Conservation (phyloP, 2,329 filamentous ascomycete species). For the Fusarium sp. region DNA sequence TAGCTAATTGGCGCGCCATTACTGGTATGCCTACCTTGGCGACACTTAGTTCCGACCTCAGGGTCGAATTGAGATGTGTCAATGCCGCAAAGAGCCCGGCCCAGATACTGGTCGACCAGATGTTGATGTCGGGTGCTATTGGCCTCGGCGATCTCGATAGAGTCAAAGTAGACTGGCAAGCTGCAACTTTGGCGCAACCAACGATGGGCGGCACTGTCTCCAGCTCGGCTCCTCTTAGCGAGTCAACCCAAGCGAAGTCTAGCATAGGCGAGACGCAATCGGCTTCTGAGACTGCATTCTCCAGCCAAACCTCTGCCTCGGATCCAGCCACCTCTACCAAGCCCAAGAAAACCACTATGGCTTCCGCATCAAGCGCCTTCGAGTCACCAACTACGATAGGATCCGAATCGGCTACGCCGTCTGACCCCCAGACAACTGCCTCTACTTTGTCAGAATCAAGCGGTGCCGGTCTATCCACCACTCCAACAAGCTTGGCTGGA, state of each 20-base stretch:
- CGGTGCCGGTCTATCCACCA: no score
- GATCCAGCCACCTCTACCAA: not conserved
- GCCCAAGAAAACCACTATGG: not conserved
- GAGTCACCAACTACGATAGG: not conserved
- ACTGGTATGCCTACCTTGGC: not conserved
- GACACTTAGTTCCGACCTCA: not conserved
- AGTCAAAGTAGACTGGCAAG: no score
- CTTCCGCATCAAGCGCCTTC: no score
- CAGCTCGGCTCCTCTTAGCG: no score
- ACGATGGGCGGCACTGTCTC: accelerated
- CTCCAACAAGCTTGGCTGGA: no score
- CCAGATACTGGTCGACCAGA: not conserved
- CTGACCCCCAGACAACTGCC: no score
- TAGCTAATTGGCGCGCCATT: not conserved
- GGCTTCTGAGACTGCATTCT: not conserved
- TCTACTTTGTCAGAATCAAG: no score
- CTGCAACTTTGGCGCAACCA: no score
- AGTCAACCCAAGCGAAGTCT: not conserved
- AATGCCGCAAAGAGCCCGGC: not conserved
- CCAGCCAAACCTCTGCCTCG: no score
- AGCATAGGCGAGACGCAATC: not conserved
- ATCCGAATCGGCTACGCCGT: not conserved
- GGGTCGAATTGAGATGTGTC: not conserved
- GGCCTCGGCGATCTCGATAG: not conserved
- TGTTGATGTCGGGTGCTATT: not conserved